Conservation (phyloP, 2,329 filamentous ascomycete genomes). For the Paecilomyces fulvus region DNA sequence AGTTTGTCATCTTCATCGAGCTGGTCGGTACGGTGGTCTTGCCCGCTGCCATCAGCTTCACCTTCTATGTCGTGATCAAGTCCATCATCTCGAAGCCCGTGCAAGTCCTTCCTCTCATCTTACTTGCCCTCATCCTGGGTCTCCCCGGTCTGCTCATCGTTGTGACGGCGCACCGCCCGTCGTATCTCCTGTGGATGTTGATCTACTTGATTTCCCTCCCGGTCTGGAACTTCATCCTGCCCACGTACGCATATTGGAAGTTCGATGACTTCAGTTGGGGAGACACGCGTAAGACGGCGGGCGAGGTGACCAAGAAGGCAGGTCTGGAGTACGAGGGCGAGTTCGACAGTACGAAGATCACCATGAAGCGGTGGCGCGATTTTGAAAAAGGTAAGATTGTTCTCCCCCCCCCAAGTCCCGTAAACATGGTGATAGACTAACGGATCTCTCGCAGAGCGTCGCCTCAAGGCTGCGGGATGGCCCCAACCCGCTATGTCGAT, state of each 20-base stretch:
- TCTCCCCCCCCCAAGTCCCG: background rate
- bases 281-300: constrained; percentile 90
- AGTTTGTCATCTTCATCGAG: constrained; percentile 95
- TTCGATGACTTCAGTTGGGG: constrained; percentile 99
- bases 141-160: constrained; percentile 87
- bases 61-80: constrained; percentile 85
- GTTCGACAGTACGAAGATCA: constrained; percentile 97
- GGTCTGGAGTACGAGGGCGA: constrained; percentile 86
- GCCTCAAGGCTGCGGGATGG: constrained; percentile 21
- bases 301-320: constrained; percentile 79
- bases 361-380: constrained; percentile 97
- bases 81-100: constrained; percentile 70
- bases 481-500: constrained; percentile 16
- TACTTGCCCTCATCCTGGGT: constrained; percentile 85
- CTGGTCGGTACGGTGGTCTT: constrained; percentile 89
- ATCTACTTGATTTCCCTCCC: constrained; percentile 91
- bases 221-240: constrained; percentile 95
- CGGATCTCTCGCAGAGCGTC: constrained; percentile 24
- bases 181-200: constrained; percentile 93
- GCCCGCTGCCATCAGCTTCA: constrained; percentile 93
- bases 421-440: constrained; percentile 4
- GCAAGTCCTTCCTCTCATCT: constrained; percentile 82
- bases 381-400: constrained; percentile 64
- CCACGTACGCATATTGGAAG: constrained; percentile 96
- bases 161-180: constrained; percentile 83